phyloP scores from a whole-genome alignment of 805 yeast species.

The Wickerhamomyces subpelliculosus region DNA sequence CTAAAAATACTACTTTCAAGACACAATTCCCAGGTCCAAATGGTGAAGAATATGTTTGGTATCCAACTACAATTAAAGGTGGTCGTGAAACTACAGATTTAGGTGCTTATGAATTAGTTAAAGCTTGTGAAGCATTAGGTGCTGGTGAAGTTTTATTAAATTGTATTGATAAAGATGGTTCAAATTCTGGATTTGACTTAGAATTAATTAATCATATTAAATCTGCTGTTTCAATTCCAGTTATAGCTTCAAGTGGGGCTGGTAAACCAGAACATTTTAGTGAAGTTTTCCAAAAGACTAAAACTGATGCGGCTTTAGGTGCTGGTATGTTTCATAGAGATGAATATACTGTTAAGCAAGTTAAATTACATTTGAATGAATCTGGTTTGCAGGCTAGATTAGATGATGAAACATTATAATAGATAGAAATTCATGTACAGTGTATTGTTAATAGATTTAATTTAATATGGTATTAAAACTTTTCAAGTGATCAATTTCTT shows the following conservation, averaged over 20 bases:
- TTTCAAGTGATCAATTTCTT: no score
- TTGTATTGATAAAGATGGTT: slow-evolving; percentile 96
- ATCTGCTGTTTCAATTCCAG: slow-evolving; percentile 74
- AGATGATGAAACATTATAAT: slow-evolving; percentile 28
- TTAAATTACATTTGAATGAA: slow-evolving; percentile 57
- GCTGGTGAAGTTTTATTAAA: slow-evolving; percentile 93
- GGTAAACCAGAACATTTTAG: slow-evolving; percentile 88
- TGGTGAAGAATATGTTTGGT: slow-evolving; percentile 86
- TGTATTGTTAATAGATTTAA: no score
- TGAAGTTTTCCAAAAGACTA: slow-evolving; percentile 76
- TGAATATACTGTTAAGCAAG: slow-evolving; percentile 82
- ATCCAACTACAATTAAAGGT: slow-evolving; percentile 93
- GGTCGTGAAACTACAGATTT: slow-evolving; percentile 87
- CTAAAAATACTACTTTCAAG: slow-evolving; percentile 56
- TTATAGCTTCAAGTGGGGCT: slow-evolving; percentile 97
- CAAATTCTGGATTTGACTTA: slow-evolving; percentile 88
- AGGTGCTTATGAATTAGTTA: slow-evolving; percentile 86
- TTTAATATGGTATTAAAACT: no score
- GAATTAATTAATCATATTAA: slow-evolving; percentile 80
- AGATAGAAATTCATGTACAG: no score
- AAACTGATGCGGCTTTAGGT: slow-evolving; percentile 94
- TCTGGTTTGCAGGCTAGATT: slow-evolving; percentile 70
- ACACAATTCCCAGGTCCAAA: slow-evolving; percentile 73
- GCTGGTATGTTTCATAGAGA: slow-evolving; percentile 98
- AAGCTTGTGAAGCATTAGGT: slow-evolving; percentile 87